Conservation (phyloP, 345 rosid species). For the Bruguiera parviflora region DNA sequence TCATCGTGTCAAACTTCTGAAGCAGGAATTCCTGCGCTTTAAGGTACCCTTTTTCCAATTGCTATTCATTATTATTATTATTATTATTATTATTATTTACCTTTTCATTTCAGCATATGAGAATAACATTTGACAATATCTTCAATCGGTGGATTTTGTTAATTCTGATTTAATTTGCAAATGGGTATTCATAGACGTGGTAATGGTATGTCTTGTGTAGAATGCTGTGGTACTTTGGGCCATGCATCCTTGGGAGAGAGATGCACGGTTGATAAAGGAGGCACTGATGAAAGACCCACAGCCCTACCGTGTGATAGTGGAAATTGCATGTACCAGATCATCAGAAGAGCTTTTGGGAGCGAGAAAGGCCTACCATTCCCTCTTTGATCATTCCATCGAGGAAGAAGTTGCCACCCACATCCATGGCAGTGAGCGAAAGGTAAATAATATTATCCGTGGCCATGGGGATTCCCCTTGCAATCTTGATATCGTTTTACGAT, state of each 20-base stretch:
- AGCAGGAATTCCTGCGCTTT: slow-evolving; percentile 72
- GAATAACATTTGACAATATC: neutral
- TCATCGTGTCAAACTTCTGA: slow-evolving; percentile 45
- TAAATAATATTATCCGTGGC: slow-evolving; percentile 1
- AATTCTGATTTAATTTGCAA: no score
- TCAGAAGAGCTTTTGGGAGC: slow-evolving; percentile 75
- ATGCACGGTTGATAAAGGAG: slow-evolving; percentile 69
- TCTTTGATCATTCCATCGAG: slow-evolving; percentile 71
- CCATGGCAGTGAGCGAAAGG: slow-evolving; percentile 52
- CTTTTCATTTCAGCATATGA: neutral
- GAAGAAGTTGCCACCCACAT: slow-evolving; percentile 67
- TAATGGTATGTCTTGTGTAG: slow-evolving; percentile 24
- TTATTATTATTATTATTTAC: neutral
- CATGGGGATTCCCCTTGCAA: no score
- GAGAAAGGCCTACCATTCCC: slow-evolving; percentile 89
- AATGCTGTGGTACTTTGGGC: slow-evolving; percentile 67
- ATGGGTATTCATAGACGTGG: no score
- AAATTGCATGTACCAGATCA: slow-evolving; percentile 79
- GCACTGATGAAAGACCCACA: slow-evolving; percentile 53
- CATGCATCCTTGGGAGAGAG: slow-evolving; percentile 95
- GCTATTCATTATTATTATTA: neutral
- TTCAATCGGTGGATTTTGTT: neutral
- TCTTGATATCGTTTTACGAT: no score
- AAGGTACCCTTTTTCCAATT: slow-evolving; percentile 38
- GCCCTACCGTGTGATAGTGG: slow-evolving; percentile 52